phyloP scores from a whole-genome alignment of 1,284 basidiomycete species.

The Tilletia walkeri region DNA sequence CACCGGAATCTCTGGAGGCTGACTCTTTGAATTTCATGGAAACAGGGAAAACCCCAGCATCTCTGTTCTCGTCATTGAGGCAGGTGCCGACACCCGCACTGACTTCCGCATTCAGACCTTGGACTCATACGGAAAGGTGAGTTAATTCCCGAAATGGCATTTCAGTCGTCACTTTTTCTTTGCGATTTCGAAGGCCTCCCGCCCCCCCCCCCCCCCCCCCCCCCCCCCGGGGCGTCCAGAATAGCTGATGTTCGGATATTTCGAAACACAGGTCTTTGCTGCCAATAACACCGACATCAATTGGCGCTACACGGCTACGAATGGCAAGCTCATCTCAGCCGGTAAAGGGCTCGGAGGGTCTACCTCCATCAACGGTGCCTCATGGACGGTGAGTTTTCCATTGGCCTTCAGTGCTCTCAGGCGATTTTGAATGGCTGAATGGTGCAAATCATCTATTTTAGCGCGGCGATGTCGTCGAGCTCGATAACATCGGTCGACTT shows the following conservation, averaged over 20 bases:
- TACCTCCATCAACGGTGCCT: conserved; percentile 65
- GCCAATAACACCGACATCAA: conserved; percentile 61
- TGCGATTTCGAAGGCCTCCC: too few species aligned
- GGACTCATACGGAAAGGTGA: conserved; percentile 9
- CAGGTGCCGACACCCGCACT: conserved; percentile 41
- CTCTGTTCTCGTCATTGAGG: conserved; percentile 52
- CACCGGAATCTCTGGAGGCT: too few species aligned
- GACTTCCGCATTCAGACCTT: conserved; percentile 30
- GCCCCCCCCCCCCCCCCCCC: too few species aligned
- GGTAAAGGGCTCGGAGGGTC: conserved; percentile 66
- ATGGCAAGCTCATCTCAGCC: conserved; percentile 58
- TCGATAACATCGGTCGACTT: conserved; percentile 42
- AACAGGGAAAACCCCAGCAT: conserved; percentile 37
- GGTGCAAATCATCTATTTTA: neutral
- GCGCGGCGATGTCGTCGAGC: neutral
- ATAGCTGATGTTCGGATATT: too few species aligned
- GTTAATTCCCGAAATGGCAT: too few species aligned
- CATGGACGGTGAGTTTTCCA: conserved; percentile 57
- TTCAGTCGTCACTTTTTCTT: too few species aligned
- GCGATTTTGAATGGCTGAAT: too few species aligned
- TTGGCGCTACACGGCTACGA: conserved; percentile 61
- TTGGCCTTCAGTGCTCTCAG: too few species aligned
- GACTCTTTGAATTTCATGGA: neutral
- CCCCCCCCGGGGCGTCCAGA: too few species aligned
- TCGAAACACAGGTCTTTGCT: conserved; percentile 56